Evolutionary conservation across 805 yeast genomes (phyloP).

Genomic region (Brettanomyces sp.): DNA sequence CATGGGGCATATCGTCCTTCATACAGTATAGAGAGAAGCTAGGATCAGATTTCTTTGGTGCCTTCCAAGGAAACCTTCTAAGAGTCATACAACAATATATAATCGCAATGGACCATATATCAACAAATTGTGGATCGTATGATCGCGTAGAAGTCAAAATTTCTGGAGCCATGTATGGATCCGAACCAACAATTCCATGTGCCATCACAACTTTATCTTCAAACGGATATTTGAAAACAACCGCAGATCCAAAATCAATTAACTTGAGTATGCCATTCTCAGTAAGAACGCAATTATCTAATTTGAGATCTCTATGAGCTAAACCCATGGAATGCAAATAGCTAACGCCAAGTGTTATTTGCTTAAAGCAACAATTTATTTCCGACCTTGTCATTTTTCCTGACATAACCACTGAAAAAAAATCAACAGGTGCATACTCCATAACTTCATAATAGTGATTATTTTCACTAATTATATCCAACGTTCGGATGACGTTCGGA

Average conservation of each 20-base stretch:
- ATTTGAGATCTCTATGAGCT: slow-evolving; percentile 75
- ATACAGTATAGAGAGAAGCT: slow-evolving; percentile 57
- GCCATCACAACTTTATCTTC: slow-evolving; percentile 49
- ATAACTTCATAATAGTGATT: slow-evolving; percentile 70
- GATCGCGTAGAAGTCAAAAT: slow-evolving; percentile 43
- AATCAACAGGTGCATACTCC: slow-evolving; percentile 82
- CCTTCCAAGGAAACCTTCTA: slow-evolving; percentile 83
- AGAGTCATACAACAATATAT: slow-evolving; percentile 83
- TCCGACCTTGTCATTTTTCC: slow-evolving; percentile 76
- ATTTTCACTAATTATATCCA: slow-evolving; percentile 63
- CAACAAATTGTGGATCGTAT: slow-evolving; percentile 73
- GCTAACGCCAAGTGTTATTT: slow-evolving; percentile 60
- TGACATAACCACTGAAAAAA: slow-evolving; percentile 81
- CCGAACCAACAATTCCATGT: slow-evolving; percentile 77
- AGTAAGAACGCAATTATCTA: slow-evolving; percentile 77
- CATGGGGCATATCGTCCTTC: slow-evolving; percentile 70
- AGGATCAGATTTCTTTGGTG: slow-evolving; percentile 60
- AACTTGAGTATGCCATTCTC: slow-evolving; percentile 64
- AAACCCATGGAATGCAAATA: slow-evolving; percentile 71
- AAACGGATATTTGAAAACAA: slow-evolving; percentile 70
- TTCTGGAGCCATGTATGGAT: slow-evolving; percentile 83
- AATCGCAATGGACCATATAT: slow-evolving; percentile 78
- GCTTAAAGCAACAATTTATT: slow-evolving; percentile 74
- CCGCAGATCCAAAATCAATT: slow-evolving; percentile 81
- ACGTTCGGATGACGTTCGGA: slow-evolving; percentile 70